These are phyloP conservation scores for Trypanosoma platydactyli DNA, from an alignment of 208 protist genomes.

Conservation along the genomic window DNA sequence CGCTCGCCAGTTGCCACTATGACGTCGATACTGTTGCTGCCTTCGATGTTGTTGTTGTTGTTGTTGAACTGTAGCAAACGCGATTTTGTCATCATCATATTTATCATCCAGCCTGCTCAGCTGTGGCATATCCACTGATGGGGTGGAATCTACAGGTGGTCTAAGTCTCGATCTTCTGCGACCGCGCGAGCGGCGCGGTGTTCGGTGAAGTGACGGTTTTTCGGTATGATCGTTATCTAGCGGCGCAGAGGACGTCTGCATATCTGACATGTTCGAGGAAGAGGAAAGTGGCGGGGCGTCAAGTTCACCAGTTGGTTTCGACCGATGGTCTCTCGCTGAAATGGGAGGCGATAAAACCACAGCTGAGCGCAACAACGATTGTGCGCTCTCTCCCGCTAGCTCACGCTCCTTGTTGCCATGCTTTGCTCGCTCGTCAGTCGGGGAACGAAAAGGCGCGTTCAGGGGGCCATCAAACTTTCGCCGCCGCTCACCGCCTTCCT, in stretches of 20 bases:
- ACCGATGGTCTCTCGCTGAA: not conserved
- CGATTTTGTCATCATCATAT: not conserved
- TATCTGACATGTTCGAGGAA: slow-evolving; percentile 1
- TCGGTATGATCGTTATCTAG: slow-evolving; percentile 24
- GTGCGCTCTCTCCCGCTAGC: not conserved
- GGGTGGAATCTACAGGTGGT: slow-evolving; percentile 2
- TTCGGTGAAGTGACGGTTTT: slow-evolving; percentile 3
- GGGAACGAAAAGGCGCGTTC: not conserved
- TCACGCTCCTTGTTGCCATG: not conserved
- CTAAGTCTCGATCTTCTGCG: not conserved
- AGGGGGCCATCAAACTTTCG: not conserved
- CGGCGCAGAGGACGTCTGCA: slow-evolving; percentile 12
- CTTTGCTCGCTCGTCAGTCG: not conserved
- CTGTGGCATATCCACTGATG: not conserved
- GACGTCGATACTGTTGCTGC: slow-evolving; percentile 5
- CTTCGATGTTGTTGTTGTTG: not conserved
- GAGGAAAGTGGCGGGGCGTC: not conserved
- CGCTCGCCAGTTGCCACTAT: slow-evolving; percentile 5
- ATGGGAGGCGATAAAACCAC: not conserved
- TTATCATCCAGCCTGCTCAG: not conserved
- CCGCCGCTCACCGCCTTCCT: too few relatives aligned
- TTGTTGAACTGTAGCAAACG: not conserved
- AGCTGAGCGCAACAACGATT: not conserved
- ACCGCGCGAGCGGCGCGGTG: slow-evolving; percentile 1
- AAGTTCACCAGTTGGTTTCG: not conserved